phyloP scores from a whole-genome alignment of 495 filamentous ascomycete species.

The Annulohypoxylon moriforme region DNA sequence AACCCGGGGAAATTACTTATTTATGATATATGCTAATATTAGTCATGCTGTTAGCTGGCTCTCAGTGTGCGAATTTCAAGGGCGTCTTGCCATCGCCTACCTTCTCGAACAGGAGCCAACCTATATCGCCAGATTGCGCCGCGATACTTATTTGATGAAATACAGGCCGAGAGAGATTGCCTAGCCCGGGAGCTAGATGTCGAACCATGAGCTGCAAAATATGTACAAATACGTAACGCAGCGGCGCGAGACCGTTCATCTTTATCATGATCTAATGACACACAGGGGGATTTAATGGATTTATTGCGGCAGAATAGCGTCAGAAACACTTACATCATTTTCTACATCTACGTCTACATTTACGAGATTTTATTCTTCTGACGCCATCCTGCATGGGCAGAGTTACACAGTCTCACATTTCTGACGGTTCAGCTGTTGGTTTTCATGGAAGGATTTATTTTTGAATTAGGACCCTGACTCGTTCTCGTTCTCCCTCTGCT shows the following conservation, averaged over 20 bases:
- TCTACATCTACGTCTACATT: background rate
- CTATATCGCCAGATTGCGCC: slow-evolving; percentile 37
- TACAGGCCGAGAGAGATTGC: slow-evolving; percentile 38
- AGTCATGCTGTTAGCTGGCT: slow-evolving; percentile 38
- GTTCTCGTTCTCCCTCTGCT: background rate
- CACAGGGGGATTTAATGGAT: background rate
- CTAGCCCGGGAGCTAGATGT: slow-evolving; percentile 41
- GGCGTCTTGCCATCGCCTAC: slow-evolving; percentile 38
- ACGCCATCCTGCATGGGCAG: background rate
- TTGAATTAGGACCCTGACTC: background rate
- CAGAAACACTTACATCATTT: background rate
- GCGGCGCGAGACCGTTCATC: background rate
- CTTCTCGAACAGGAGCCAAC: slow-evolving; percentile 49
- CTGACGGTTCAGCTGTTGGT: background rate
- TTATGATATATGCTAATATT: slow-evolving; percentile 17
- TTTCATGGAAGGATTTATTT: background rate
- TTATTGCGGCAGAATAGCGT: background rate
- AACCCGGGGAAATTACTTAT: background rate
- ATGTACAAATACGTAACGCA: background rate
- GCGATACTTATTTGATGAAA: slow-evolving; percentile 46
- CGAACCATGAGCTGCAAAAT: slow-evolving; percentile 23
- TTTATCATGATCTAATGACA: slow-evolving; percentile 8
- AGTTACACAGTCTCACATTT: slow-evolving; percentile 3
- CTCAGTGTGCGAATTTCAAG: slow-evolving; percentile 45
- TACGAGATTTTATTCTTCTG: background rate